These are phyloP conservation scores for Piromyces finnis DNA, from an alignment of 192 early-diverging fungal species.

Conservation along the genomic window DNA sequence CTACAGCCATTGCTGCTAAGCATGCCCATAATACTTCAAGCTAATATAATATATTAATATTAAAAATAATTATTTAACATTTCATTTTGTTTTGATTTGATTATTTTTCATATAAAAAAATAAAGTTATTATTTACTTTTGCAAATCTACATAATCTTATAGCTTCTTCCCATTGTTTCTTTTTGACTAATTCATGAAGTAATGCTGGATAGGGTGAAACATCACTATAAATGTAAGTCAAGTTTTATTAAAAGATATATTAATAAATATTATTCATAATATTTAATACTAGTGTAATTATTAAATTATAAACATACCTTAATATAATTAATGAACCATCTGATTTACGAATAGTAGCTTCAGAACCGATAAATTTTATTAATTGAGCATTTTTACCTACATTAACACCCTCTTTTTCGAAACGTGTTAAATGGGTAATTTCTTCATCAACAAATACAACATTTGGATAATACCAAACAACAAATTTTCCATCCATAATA, in stretches of 20 bases:
- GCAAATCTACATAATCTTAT: conserved; percentile 29
- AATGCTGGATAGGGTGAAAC: conserved; percentile 26
- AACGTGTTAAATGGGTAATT: conserved; percentile 20
- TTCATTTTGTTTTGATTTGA: too few species aligned
- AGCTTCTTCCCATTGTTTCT: conserved; percentile 44
- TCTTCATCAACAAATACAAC: conserved; percentile 42
- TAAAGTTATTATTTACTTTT: too few species aligned
- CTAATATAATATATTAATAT: conserved; percentile 6
- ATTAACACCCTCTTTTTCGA: conserved; percentile 26
- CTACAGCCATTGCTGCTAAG: conserved; percentile 31
- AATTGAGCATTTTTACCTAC: conserved; percentile 35
- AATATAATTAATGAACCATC: conserved; percentile 28
- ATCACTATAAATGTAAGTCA: too few species aligned
- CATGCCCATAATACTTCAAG: conserved; percentile 35
- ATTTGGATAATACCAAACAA: conserved; percentile 40
- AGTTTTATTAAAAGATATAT: too few species aligned
- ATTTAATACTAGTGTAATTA: too few species aligned
- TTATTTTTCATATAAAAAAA: too few species aligned
- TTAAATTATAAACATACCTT: conserved; percentile 1
- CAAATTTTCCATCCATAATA: conserved; percentile 29
- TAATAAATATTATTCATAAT: too few species aligned
- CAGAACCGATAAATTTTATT: conserved; percentile 23
- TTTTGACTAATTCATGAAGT: conserved; percentile 27
- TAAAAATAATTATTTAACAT: too few species aligned
- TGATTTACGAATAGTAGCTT: conserved; percentile 25